Percentiles rank a stretch among this genome's conserved stretches.
Evolutionary conservation across 805 yeast genomes (phyloP).

Genomic region (Nakazawaea siamensis): DNA sequence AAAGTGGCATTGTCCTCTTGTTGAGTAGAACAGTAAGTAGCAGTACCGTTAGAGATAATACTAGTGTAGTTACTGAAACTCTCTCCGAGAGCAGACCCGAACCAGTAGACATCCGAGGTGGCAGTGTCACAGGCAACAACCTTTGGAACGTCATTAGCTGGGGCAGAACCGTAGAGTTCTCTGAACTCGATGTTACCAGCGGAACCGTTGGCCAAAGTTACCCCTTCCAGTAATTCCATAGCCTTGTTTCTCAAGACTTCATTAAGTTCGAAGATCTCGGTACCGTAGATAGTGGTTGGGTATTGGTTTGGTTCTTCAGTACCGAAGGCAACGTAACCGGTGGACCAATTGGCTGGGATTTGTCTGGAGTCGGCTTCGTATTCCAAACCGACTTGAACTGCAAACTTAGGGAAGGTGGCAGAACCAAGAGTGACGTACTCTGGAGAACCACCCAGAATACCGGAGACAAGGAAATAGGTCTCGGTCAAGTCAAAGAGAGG

Average conservation of each 20-base stretch:
- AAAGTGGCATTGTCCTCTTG: constrained; percentile 64
- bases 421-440: constrained; percentile 47
- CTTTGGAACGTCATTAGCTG: constrained; percentile 41
- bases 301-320: constrained; percentile 38
- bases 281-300: constrained; percentile 51
- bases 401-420: constrained; percentile 51
- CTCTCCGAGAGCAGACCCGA: constrained; percentile 43
- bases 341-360: constrained; percentile 43
- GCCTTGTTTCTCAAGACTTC: constrained; percentile 52
- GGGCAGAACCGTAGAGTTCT: constrained; percentile 36
- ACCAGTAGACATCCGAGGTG: constrained; percentile 54
- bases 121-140: constrained; percentile 49
- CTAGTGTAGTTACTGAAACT: constrained; percentile 39
- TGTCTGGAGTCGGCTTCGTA: constrained; percentile 49
- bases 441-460: constrained; percentile 63
- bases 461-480: constrained; percentile 56
- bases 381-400: constrained; percentile 53
- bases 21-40: constrained; percentile 50
- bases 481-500: constrained; percentile 49
- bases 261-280: constrained; percentile 59
- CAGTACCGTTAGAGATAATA: constrained; percentile 51
- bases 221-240: constrained; percentile 38
- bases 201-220: constrained; percentile 36
- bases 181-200: constrained; percentile 35
- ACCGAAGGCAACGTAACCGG: constrained; percentile 53